These are phyloP conservation scores for Melaleuca quinquenervia DNA, from an alignment of 345 rosid species.

Conservation along the genomic window DNA sequence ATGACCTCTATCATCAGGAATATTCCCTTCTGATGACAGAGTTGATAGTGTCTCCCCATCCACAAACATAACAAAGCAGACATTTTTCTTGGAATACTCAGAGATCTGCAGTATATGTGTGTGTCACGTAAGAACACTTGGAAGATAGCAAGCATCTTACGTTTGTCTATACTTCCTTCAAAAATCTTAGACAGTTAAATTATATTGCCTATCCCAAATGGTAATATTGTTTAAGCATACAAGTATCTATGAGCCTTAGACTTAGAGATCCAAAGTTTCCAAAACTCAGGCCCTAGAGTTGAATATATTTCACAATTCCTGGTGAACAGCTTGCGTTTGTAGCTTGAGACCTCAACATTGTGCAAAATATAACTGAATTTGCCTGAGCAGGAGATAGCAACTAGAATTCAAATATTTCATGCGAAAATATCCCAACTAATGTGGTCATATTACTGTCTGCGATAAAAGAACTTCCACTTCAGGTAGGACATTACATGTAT, in stretches of 20 bases:
- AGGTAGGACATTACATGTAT: neutral
- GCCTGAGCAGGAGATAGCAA: neutral
- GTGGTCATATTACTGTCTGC: neutral
- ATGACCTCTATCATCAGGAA: constrained; percentile 57
- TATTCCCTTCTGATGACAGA: constrained; percentile 63
- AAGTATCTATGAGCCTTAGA: neutral
- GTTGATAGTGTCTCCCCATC: constrained; percentile 76
- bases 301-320: neutral
- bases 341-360: neutral
- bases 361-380: neutral
- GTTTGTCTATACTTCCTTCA: neutral
- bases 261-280: neutral
- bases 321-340: neutral
- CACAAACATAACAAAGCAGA: constrained; percentile 84
- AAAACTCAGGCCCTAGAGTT: neutral
- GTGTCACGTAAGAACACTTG: neutral
- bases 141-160: neutral
- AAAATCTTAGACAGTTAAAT: neutral
- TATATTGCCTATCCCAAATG: neutral
- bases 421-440: neutral
- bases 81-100: constrained; percentile 69
- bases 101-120: constrained; percentile 50
- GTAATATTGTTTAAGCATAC: neutral
- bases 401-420: neutral
- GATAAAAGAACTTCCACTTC: neutral